Base-by-base conservation (phyloP, 2,329 filamentous ascomycete species). In the Truncatella angustata region DNA sequence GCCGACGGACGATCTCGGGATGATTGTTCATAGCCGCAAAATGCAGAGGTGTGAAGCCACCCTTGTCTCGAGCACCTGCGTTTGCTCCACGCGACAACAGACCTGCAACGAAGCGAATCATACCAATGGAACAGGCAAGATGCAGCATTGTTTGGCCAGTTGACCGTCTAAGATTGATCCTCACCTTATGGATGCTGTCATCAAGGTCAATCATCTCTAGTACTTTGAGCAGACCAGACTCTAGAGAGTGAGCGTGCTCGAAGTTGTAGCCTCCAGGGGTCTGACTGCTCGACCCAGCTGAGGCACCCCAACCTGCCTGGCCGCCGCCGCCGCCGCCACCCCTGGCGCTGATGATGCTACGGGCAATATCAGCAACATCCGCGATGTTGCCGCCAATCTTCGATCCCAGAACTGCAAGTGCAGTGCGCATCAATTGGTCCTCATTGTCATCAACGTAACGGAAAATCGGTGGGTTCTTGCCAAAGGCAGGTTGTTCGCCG, bases 71-170 rank as follows among this genome's bases (percentile, higher is more conserved):
- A 34, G 85, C 74, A 61, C 93, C 85, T 1, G 87, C 84, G 62
- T 88, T 87, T 18, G 89, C 90, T n/a, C 90, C 88, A 57, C 89
- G 81, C 9, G 86, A 87, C 18, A 95, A 74, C 23, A 95, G 77
- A 26, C 86, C 89, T 11, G 88, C 88, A 46, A 88, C 88, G 57
- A 95, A 87, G 43, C 88, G 82, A 56, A 86, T 81, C 59, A 91
- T 80, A 5, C 90, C 90, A 11, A 92, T 73, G 7, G 87, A 87
- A 59, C 85, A 89, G 2, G 88, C 89, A 56, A 92, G 75, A 62
- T 94, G 90, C 55, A 95, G 79, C 79, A 95, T 86, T 1, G 88
- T 91, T 63, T 93, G 88, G 0, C 90, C 90, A 11, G 84, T 88
- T 1, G 80, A 71, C 56, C 73, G 71, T 59, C 79, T 80, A 47